These are phyloP conservation scores for Exophiala spinifera DNA, from an alignment of 2,329 filamentous ascomycete genomes.

Conservation along the genomic window DNA sequence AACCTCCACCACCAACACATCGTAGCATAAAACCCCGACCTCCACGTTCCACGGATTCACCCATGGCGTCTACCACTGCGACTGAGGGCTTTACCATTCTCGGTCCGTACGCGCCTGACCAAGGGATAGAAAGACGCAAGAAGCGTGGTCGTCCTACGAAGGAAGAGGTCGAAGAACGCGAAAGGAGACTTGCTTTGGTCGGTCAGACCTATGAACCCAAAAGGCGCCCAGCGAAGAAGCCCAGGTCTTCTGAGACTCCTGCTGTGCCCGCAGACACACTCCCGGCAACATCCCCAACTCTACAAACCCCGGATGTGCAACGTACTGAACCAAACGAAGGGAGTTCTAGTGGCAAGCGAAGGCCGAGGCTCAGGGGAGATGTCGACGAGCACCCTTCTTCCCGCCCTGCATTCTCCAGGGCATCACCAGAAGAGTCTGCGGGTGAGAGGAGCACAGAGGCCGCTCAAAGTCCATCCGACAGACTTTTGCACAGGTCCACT, in stretches of 20 bases:
- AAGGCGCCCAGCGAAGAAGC: constrained; percentile 27
- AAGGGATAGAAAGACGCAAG: constrained; percentile 16
- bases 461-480: constrained; percentile 22
- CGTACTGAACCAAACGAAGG: constrained; percentile 13
- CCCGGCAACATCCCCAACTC: constrained; percentile 14
- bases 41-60: constrained; percentile 25
- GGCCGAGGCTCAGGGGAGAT: constrained; percentile 12
- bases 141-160: constrained; percentile 30
- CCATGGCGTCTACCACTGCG: constrained; percentile 24
- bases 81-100: constrained; percentile 24
- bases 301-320: constrained; percentile 18
- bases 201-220: constrained; percentile 30
- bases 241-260: constrained; percentile 25
- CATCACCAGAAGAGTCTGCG: constrained; percentile 20
- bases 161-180: constrained; percentile 29
- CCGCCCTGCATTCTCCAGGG: constrained; percentile 3
- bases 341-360: constrained; percentile 24
- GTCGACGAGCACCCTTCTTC: constrained; percentile 5
- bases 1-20: constrained; percentile 13
- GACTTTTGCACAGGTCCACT: constrained; percentile 17
- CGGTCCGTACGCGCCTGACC: constrained; percentile 18
- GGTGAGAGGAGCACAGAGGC: constrained; percentile 20
- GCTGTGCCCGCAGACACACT: constrained; percentile 13
- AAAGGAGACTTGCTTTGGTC: constrained; percentile 22
- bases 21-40: constrained; percentile 27